phyloP scores from a whole-genome alignment of 495 filamentous ascomycete species.

The Trichoderma parareesei region DNA sequence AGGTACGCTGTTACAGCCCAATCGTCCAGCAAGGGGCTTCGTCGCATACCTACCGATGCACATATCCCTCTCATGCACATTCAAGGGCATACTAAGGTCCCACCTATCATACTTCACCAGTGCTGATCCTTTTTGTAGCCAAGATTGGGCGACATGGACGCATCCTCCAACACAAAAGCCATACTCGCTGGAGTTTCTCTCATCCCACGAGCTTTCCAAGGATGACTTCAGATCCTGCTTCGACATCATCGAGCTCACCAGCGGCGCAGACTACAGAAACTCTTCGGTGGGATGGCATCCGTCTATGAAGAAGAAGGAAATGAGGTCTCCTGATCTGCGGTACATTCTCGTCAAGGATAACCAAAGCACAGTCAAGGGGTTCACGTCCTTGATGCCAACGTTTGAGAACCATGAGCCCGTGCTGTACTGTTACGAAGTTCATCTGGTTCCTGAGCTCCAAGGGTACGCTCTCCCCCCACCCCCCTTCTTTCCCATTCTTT shows the following conservation, averaged over 20 bases:
- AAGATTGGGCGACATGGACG: slow-evolving; percentile 36
- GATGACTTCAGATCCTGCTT: slow-evolving; percentile 60
- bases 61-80: background rate
- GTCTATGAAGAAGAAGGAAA: slow-evolving; percentile 61
- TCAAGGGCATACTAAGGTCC: background rate
- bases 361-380: slow-evolving; percentile 43
- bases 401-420: slow-evolving; percentile 68
- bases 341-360: slow-evolving; percentile 51
- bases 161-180: slow-evolving; percentile 30
- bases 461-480: slow-evolving; percentile 23
- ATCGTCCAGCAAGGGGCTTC: no score
- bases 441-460: slow-evolving; percentile 51
- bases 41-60: no score
- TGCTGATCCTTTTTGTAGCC: slow-evolving; percentile 7
- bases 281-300: slow-evolving; percentile 65
- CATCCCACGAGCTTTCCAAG: slow-evolving; percentile 36
- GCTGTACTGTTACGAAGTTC: slow-evolving; percentile 84
- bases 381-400: slow-evolving; percentile 76
- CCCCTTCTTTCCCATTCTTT: background rate
- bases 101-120: background rate
- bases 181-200: slow-evolving; percentile 40
- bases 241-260: slow-evolving; percentile 61
- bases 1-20: slow-evolving; percentile 20
- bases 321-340: slow-evolving; percentile 61
- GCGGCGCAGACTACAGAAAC: slow-evolving; percentile 53